phyloP scores from a whole-genome alignment of 1,284 basidiomycete genomes.

The Trichosporon sp. region DNA sequence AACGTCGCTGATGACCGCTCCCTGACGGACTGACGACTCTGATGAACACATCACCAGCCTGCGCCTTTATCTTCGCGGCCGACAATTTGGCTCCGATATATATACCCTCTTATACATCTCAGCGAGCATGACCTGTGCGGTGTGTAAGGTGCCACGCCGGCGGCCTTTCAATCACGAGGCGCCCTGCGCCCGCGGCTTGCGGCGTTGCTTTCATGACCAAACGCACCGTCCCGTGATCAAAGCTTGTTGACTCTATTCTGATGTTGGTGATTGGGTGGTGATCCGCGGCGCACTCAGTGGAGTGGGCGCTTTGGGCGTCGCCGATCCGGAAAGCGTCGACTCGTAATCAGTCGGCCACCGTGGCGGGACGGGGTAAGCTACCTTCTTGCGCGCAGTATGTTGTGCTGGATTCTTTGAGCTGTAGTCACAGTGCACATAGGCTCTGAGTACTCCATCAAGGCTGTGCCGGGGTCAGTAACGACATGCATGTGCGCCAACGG shows the following conservation, averaged over 20 bases:
- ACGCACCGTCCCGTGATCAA: neutral
- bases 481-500: constrained; percentile 11
- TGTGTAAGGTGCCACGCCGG: neutral
- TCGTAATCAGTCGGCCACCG: neutral
- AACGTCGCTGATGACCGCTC: neutral
- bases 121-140: neutral
- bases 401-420: constrained; percentile 34
- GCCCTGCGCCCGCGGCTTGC: neutral
- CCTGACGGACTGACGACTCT: neutral
- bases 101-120: neutral
- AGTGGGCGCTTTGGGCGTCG: constrained; percentile 8
- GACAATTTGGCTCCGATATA: neutral
- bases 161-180: neutral
- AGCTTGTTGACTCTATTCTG: neutral
- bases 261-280: neutral
- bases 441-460: constrained; percentile 48
- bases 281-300: neutral
- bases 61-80: neutral
- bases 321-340: constrained; percentile 5
- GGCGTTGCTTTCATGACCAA: neutral
- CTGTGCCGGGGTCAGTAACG: constrained; percentile 22
- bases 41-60: neutral
- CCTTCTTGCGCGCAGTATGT: constrained; percentile 9
- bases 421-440: constrained; percentile 49
- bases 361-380: constrained; percentile 7